These are phyloP conservation scores for Schizonepeta tenuifolia DNA, from an alignment of 257 asterid genomes.

Conservation along the genomic window DNA sequence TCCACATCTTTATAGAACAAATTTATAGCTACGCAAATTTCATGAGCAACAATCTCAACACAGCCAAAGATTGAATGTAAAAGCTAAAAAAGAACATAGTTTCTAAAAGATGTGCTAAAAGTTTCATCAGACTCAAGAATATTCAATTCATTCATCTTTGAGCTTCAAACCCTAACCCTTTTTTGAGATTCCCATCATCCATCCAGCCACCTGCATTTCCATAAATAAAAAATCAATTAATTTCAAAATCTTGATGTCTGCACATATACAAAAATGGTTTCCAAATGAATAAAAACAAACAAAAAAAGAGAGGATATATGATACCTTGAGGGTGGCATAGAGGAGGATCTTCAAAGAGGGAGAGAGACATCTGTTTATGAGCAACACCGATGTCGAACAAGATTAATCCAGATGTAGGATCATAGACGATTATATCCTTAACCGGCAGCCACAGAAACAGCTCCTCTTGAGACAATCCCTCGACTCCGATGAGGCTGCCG, in stretches of 20 bases:
- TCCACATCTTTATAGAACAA: neutral
- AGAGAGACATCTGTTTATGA: constrained; percentile 75
- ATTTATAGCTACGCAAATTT: neutral
- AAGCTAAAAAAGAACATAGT: neutral
- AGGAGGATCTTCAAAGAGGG: constrained; percentile 89
- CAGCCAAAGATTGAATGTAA: neutral
- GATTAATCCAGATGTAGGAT: constrained; percentile 83
- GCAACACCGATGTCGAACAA: constrained; percentile 89
- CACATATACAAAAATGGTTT: neutral
- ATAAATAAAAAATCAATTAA: too few species aligned
- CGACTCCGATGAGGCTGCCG: constrained; percentile 74
- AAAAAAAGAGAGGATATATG: neutral
- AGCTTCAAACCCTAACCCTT: constrained; percentile 35
- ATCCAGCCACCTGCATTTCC: constrained; percentile 39
- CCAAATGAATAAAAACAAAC: neutral
- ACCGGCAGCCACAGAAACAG: constrained; percentile 89
- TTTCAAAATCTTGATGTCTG: neutral
- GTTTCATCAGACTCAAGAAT: neutral
- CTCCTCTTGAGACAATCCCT: constrained; percentile 87
- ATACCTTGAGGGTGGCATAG: constrained; percentile 70
- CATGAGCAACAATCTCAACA: neutral
- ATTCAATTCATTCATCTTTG: constrained; percentile 38
- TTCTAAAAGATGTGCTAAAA: neutral
- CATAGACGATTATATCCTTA: constrained; percentile 73
- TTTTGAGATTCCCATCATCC: constrained; percentile 35